Percentiles rank a stretch among this genome's conserved stretches.
phyloP scores from a whole-genome alignment of 345 rosid genomes.

The Eutrema yunnanense region DNA sequence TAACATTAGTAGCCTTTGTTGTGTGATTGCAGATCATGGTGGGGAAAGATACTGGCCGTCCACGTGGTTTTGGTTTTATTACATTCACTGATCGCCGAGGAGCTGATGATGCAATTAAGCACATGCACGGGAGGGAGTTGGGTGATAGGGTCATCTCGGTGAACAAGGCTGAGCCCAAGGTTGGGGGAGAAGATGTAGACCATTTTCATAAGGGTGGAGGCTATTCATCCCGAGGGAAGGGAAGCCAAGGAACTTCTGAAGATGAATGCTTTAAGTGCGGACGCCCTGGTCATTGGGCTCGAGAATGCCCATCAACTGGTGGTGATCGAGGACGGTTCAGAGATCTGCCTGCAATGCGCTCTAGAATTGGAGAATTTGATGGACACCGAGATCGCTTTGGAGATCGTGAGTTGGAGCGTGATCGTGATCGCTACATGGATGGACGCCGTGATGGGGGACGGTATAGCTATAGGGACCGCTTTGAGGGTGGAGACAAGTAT shows the following conservation, averaged over 20 bases:
- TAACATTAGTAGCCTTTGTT: constrained; percentile 15
- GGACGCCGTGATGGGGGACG: constrained; percentile 74
- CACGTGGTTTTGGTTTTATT: constrained; percentile 91
- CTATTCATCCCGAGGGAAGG: constrained; percentile 62
- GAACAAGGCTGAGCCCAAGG: constrained; percentile 85
- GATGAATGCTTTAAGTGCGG: constrained; percentile 93
- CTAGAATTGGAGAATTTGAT: constrained; percentile 59
- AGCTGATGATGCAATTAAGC: constrained; percentile 85
- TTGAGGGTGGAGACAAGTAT: constrained; percentile 59
- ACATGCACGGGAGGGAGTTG: constrained; percentile 82
- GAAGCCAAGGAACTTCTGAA: constrained; percentile 44
- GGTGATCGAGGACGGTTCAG: constrained; percentile 45
- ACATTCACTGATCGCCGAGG: constrained; percentile 76
- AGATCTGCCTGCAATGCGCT: constrained; percentile 43
- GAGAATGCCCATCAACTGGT: constrained; percentile 82
- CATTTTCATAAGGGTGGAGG: constrained; percentile 54
- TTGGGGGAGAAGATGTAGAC: constrained; percentile 53
- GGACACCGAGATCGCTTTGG: constrained; percentile 56
- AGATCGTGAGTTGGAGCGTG: constrained; percentile 42
- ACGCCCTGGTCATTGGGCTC: constrained; percentile 84
- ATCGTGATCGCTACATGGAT: constrained; percentile 45
- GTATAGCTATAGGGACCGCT: constrained; percentile 50
- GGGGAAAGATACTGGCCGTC: constrained; percentile 81
- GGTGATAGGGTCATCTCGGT: constrained; percentile 77
- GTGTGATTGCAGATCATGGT: constrained; percentile 61